phyloP scores from a whole-genome alignment of 2,329 filamentous ascomycete genomes.

The Fusarium transvaalense region DNA sequence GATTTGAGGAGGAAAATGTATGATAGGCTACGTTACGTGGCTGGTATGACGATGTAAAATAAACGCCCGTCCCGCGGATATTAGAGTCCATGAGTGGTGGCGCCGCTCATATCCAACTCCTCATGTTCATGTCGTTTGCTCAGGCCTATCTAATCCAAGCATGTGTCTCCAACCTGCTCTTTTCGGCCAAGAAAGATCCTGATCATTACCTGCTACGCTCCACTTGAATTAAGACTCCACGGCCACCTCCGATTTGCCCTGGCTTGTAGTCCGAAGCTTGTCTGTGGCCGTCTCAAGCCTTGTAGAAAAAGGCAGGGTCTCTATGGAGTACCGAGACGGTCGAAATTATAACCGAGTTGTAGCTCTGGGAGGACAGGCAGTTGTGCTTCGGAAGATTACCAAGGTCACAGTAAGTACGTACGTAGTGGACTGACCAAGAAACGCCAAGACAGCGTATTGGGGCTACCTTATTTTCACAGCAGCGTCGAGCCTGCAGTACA shows the following conservation, averaged over 20 bases:
- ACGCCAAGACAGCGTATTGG: constrained; percentile 37
- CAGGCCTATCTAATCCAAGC: too few species aligned
- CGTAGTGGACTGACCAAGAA: constrained; percentile 39
- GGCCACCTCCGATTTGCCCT: constrained; percentile 18
- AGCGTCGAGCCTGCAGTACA: background rate
- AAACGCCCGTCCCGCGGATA: constrained; percentile 23
- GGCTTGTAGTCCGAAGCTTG: constrained; percentile 20
- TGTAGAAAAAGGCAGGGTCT: constrained; percentile 29
- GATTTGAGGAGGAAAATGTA: background rate
- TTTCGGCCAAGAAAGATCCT: constrained; percentile 14
- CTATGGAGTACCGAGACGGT: constrained; percentile 35
- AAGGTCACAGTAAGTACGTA: constrained; percentile 23
- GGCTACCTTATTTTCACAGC: constrained; percentile 22
- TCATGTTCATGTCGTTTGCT: constrained; percentile 1
- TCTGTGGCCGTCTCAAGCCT: constrained; percentile 16
- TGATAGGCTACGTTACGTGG: constrained; percentile 21
- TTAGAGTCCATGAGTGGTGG: background rate
- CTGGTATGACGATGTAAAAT: constrained; percentile 36
- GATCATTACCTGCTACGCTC: background rate
- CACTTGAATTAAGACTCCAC: constrained; percentile 8
- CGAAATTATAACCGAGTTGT: constrained; percentile 12
- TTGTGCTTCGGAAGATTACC: constrained; percentile 46
- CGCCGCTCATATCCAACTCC: background rate
- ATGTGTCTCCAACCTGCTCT: constrained; percentile 10
- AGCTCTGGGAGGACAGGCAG: constrained; percentile 37